Evolutionary conservation across 148 eudicot genomes (phyloP), one percentile per base, ranked within the genome.

Genomic region (Hydrangea macrophylla): DNA sequence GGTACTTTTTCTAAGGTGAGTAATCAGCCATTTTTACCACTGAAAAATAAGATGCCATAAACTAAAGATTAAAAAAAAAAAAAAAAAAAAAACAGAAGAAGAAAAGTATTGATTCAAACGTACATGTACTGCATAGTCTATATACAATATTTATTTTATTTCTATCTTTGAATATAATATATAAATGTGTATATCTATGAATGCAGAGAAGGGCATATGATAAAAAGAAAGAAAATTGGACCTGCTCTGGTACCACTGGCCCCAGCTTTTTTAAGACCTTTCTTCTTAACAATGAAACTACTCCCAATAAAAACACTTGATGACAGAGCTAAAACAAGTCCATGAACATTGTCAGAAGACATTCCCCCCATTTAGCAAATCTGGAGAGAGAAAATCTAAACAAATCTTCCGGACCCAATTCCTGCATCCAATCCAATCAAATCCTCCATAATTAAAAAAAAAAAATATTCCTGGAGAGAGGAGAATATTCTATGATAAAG

Each of bases 241-340:
- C 98, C 90, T 88, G 98, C 98, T 75, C 96, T 74, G 48, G 60
- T 67, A 61, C 98, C 98, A 33, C 75, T 63, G 65, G 65, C 65
- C 27, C 89, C 95, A 66, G 98, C 85, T 79, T 71, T 88, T 67
- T 76, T 79, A 1, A 94, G 91, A 77, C 97, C 98, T 30, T 86
- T 90, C 77, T 90, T 90, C 97, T 94, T 94, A 42, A 94, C 83
- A 30, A 94, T 94, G 72, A 90, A 94, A 35, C 97, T 90, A 17
- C 97, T 85, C 66, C 98, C 98, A 64, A 94, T 94, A 65, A 90
- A 94, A 15, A 85, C 37, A 77, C 96, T 94, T 32, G 98, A 94
- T 12, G 90, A 83, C 51, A 90, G 63, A 9, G 98, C 98, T 74
- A 94, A 81, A 60, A 83, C 36, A 57, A 94, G 80, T 17, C 98